Conservation (phyloP, 2,329 filamentous ascomycete species). For the Alternaria tenuissima region DNA sequence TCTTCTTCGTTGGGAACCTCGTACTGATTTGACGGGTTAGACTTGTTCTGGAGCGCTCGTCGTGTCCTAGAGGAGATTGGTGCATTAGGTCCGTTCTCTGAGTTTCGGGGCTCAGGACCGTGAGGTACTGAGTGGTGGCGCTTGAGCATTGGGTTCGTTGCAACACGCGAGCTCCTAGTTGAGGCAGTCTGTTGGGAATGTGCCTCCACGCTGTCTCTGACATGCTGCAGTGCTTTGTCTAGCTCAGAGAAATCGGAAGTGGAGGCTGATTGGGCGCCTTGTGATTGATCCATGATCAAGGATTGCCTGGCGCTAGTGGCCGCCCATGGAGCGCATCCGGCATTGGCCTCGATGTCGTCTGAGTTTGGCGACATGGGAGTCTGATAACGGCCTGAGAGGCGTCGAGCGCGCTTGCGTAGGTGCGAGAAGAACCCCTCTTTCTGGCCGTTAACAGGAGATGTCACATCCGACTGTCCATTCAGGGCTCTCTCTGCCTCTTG, state of each 20-base stretch:
- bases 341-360: conserved; percentile 92
- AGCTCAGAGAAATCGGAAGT: conserved; percentile 66
- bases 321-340: conserved; percentile 88
- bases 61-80: conserved; percentile 83
- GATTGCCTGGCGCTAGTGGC: conserved; percentile 81
- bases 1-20: conserved; percentile 97
- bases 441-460: conserved; percentile 78
- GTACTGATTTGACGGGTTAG: conserved; percentile 81
- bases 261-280: conserved; percentile 56
- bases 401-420: conserved; percentile 87
- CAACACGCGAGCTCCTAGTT: conserved; percentile 47
- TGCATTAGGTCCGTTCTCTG: conserved; percentile 62
- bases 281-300: conserved; percentile 70
- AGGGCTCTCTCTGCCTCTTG: conserved; percentile 91
- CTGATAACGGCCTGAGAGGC: conserved; percentile 91
- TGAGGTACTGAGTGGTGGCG: conserved; percentile 59
- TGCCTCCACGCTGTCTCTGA: conserved; percentile 66
- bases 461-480: conserved; percentile 79
- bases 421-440: conserved; percentile 99
- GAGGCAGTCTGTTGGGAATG: conserved; percentile 42
- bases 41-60: conserved; percentile 73
- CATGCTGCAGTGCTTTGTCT: conserved; percentile 68
- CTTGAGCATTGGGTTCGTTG: conserved; percentile 58
- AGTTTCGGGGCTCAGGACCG: conserved; percentile 60
- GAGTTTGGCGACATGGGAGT: conserved; percentile 78